These are phyloP conservation scores for Sclerotinia subarctica DNA, from an alignment of 2,329 filamentous ascomycete species.

Conservation along the genomic window DNA sequence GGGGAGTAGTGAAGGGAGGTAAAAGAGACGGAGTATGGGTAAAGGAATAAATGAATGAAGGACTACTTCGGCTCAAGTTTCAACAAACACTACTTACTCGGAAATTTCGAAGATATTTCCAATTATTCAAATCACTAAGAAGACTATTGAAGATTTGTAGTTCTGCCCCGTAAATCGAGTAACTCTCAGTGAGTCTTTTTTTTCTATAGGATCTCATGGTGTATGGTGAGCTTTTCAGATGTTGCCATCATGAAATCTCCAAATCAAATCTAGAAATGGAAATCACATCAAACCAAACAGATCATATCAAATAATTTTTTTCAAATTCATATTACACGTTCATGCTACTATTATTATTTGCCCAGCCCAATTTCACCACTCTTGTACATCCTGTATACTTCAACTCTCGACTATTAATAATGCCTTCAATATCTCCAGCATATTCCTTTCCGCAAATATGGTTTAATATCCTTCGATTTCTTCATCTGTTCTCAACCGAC, in stretches of 20 bases:
- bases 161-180: too few relatives aligned
- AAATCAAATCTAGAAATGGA: background rate
- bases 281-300: background rate
- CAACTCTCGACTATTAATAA: background rate
- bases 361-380: background rate
- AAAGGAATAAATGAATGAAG: too few relatives aligned
- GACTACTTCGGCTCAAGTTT: too few relatives aligned
- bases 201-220: background rate
- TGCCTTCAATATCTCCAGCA: background rate
- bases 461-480: background rate
- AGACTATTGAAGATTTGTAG: too few relatives aligned
- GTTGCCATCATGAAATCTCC: background rate
- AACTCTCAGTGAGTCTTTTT: background rate
- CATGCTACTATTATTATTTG: background rate
- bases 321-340: constrained; percentile 14
- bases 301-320: background rate
- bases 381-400: constrained; percentile 9
- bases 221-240: background rate
- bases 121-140: too few relatives aligned
- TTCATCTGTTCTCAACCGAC: background rate
- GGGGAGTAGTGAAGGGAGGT: too few relatives aligned
- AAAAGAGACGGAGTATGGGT: too few relatives aligned
- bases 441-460: background rate
- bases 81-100: too few relatives aligned
- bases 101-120: too few relatives aligned